phyloP scores from a whole-genome alignment of 306 rosid genomes.

The barrel medic (Medicago truncatula) region DNA sequence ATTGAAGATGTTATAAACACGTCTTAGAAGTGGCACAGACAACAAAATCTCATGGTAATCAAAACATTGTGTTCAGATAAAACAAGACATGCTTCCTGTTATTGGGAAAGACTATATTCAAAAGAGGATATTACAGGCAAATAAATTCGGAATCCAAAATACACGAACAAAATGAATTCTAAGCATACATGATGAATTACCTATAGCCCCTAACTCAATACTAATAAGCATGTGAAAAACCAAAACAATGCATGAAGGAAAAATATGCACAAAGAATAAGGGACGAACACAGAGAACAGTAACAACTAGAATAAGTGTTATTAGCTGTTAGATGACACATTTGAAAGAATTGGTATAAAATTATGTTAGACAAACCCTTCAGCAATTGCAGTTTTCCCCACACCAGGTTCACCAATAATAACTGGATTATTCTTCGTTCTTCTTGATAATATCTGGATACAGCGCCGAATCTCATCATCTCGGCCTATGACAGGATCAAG shows the following conservation, averaged over 20 bases:
- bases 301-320: not conserved
- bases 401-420: conserved; percentile 98
- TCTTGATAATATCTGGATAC: conserved; percentile 90
- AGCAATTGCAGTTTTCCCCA: conserved; percentile 97
- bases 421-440: conserved; percentile 97
- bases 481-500: conserved; percentile 98
- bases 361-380: conserved; percentile 76
- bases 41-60: not conserved
- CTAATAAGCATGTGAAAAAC: not conserved
- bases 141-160: conserved; percentile 23
- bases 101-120: not conserved
- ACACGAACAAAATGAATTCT: not conserved
- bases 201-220: conserved; percentile 22
- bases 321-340: not conserved
- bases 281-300: not conserved
- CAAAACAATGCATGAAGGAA: conserved; percentile 8
- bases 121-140: not conserved
- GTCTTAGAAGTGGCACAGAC: conserved; percentile 1
- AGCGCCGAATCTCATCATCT: conserved; percentile 95
- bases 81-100: conserved; percentile 18
- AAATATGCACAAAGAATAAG: conserved; percentile 1
- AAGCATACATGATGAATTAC: conserved; percentile 5
- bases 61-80: conserved; percentile 22
- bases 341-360: not conserved
- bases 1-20: conserved; percentile 15